Conservation (phyloP, 192 early-diverging fungal species). For the Physocladia obscura region DNA sequence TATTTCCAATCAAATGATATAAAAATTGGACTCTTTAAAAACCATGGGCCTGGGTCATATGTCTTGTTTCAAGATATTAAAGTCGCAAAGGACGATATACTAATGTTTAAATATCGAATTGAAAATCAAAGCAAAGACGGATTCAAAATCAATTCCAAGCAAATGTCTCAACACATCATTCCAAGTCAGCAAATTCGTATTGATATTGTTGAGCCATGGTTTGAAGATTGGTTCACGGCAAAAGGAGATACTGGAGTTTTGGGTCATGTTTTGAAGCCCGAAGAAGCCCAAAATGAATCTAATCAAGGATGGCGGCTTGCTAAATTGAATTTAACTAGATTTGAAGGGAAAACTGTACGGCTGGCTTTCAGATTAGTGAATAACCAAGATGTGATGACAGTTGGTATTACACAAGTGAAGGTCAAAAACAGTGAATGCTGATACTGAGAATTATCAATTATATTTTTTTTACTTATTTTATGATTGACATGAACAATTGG, state of each 20-base stretch:
- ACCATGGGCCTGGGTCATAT: conserved; percentile 12
- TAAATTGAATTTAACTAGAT: not conserved
- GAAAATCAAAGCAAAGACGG: not conserved
- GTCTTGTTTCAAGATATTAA: not conserved
- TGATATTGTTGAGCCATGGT: not conserved
- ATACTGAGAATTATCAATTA: not conserved
- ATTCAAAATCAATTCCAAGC: not conserved
- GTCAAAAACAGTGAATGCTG: not conserved
- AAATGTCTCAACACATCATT: not conserved
- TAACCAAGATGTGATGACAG: conserved; percentile 2
- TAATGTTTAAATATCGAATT: not conserved
- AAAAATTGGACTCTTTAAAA: conserved; percentile 1
- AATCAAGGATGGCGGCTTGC: not conserved
- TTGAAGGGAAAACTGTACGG: not conserved
- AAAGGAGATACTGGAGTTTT: not conserved
- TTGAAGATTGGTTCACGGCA: conserved; percentile 3
- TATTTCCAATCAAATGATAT: not conserved
- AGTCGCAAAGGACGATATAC: not conserved
- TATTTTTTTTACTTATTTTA: not conserved
- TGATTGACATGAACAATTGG: not conserved
- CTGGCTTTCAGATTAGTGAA: conserved; percentile 7
- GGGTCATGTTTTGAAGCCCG: not conserved
- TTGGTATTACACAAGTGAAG: not conserved
- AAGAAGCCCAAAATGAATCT: not conserved
- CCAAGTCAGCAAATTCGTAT: conserved; percentile 19